A percentile compares a stretch with the other conserved stretches of the same genome.
Evolutionary conservation across 2,329 filamentous ascomycete species (phyloP).

Genomic region (Fusarium mundagurra): DNA sequence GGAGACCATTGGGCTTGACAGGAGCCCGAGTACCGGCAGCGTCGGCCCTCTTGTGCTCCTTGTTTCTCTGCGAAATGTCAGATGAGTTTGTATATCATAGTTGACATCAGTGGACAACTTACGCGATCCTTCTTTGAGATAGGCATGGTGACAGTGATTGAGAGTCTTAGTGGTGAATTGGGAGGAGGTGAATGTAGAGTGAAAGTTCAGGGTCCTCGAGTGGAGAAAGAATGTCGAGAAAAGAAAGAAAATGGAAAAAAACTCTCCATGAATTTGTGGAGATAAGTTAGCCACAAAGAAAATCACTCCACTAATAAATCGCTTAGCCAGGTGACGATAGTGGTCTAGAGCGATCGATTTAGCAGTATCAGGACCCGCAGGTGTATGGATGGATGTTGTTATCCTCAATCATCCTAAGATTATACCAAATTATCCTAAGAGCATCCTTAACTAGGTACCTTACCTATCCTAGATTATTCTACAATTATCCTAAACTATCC

Average conservation of each 20-base stretch:
- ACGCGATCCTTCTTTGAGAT: slow-evolving; percentile 46
- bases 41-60: slow-evolving; percentile 66
- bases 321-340: slow-evolving; percentile 2
- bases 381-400: not conserved
- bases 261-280: not conserved
- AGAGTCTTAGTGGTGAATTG: not conserved
- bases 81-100: not conserved
- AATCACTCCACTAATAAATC: slow-evolving; percentile 1
- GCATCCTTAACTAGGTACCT: too few species aligned
- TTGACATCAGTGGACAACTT: not conserved
- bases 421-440: too few species aligned
- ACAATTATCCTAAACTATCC: not conserved
- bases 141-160: slow-evolving; percentile 31
- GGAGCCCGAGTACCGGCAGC: slow-evolving; percentile 62
- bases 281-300: not conserved
- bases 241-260: slow-evolving; percentile 27
- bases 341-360: slow-evolving; percentile 6
- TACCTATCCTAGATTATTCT: too few species aligned
- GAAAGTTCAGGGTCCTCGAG: slow-evolving; percentile 6
- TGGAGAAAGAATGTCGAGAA: slow-evolving; percentile 3
- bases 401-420: too few species aligned
- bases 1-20: slow-evolving; percentile 64
- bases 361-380: not conserved
- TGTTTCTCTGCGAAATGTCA: slow-evolving; percentile 52
- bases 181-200: not conserved